phyloP scores from a whole-genome alignment of 75 land plant species.

The Selaginella moellendorffii region DNA sequence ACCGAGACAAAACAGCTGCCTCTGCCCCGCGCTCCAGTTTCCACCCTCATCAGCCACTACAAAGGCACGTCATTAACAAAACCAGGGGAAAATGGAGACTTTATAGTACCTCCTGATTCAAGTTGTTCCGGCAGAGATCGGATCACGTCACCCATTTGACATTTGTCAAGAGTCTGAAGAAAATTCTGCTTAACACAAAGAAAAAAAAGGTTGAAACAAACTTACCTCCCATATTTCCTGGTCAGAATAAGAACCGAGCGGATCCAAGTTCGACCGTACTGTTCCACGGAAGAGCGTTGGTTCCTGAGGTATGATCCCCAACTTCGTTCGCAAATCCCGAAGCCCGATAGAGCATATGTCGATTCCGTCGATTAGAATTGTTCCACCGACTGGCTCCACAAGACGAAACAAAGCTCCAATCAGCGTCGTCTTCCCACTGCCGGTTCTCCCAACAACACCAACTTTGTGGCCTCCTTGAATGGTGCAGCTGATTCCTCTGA shows the following conservation, averaged over 20 bases:
- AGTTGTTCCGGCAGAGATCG: not conserved
- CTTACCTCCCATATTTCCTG: not conserved
- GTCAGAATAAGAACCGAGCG: not conserved
- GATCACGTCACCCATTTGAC: not conserved
- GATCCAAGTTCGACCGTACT: not conserved
- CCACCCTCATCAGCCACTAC: not conserved
- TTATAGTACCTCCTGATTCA: not conserved
- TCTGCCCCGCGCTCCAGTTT: not conserved
- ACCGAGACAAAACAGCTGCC: not conserved
- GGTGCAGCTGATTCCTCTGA: constrained; percentile 71
- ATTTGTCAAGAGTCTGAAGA: not conserved
- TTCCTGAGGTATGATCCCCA: not conserved
- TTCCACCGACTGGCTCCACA: constrained; percentile 62
- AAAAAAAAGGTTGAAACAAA: not conserved
- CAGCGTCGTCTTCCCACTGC: constrained; percentile 82
- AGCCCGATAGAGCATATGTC: constrained; percentile 61
- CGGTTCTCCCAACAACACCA: constrained; percentile 88
- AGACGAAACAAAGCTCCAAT: constrained; percentile 66
- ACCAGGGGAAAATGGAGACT: not conserved
- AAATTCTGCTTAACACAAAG: not conserved
- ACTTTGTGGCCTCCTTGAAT: constrained; percentile 52
- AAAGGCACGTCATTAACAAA: not conserved
- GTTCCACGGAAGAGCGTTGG: not conserved
- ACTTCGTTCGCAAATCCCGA: not conserved
- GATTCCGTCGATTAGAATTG: constrained; percentile 51